A percentile compares a stretch with the other conserved stretches of the same genome.
Evolutionary conservation across 2,329 filamentous ascomycete genomes (phyloP).

Genomic region (Alternaria triticina): DNA sequence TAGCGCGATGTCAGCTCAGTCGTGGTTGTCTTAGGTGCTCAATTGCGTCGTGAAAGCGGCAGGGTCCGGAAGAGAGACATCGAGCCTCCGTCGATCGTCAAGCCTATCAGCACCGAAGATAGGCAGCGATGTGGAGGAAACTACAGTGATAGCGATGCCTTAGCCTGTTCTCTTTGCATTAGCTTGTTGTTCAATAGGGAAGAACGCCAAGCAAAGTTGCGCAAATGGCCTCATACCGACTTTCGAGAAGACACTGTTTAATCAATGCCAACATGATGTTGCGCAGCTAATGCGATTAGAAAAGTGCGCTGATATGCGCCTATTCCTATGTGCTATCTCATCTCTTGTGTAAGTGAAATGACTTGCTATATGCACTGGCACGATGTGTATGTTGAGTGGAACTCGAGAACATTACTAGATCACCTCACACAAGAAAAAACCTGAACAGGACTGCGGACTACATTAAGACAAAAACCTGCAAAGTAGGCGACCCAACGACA

Average conservation of each 20-base stretch:
- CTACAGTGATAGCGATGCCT: not conserved
- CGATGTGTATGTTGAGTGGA: not conserved
- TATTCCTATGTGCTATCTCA: not conserved
- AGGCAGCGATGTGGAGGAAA: not conserved
- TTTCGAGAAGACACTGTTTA: not conserved
- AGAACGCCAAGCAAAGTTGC: constrained; percentile 3
- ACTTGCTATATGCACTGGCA: not conserved
- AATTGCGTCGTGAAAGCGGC: not conserved
- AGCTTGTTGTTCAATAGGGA: not conserved
- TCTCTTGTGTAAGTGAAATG: not conserved
- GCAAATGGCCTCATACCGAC: constrained; percentile 4
- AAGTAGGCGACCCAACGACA: no score
- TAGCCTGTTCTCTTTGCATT: not conserved
- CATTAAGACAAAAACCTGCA: no score
- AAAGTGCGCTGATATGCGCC: constrained; percentile 3
- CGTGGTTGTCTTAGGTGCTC: not conserved
- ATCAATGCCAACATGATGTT: not conserved
- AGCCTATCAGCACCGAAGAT: not conserved
- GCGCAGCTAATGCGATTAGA: not conserved
- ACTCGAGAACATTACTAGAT: not conserved
- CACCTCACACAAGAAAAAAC: no score
- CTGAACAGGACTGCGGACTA: no score
- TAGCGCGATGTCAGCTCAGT: not conserved
- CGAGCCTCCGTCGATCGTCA: not conserved
- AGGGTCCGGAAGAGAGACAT: not conserved